Conservation (phyloP, 345 rosid species). For the thale cress (Arabidopsis thaliana) region TAIR10.1 NC_003070.9:18456001-18456500, state of each 20-base stretch:
- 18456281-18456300: constrained; percentile 67
- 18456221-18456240: constrained; percentile 52
- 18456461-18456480: constrained; percentile 6
- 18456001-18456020: constrained; percentile 91
- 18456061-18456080: constrained; percentile 47
- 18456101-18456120: constrained; percentile 50
- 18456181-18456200: neutral
- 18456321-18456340: constrained; percentile 54
- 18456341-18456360: constrained; percentile 53
- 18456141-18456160: neutral
- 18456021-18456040: constrained; percentile 67
- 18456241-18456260: constrained; percentile 53
- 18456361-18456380: constrained; percentile 46
- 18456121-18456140: constrained; percentile 61
- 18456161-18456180: neutral
- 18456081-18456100: constrained; percentile 50
- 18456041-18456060: constrained; percentile 51
- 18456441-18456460: constrained; percentile 59
- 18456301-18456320: constrained; percentile 52
- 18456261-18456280: constrained; percentile 62
- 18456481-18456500: neutral
- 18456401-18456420: constrained; percentile 78
- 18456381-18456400: constrained; percentile 57
- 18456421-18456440: constrained; percentile 93
- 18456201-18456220: neutral